Base-by-base conservation (phyloP, 2,329 filamentous ascomycete species). In the Phoma sp. region DNA sequence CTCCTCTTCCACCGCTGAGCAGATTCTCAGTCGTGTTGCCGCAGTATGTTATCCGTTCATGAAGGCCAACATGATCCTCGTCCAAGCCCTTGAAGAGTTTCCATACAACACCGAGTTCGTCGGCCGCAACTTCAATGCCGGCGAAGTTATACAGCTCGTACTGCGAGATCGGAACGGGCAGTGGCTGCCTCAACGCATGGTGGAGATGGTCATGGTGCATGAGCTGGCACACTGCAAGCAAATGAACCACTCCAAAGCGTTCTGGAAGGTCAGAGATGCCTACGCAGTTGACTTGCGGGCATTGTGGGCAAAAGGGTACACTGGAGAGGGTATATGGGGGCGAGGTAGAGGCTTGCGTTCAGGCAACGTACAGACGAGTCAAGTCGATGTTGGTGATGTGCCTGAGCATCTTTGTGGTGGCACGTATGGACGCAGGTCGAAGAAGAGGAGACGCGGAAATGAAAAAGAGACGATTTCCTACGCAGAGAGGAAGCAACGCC, bases 191-290 rank as follows among this genome's bases (percentile, higher is more conserved):
- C 92, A 95, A 69, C 81, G 86, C 58, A 92, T 92, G 69, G 90
- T 96, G 15, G 90, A 95, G 75, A 94, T 95, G 90, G 91, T 96
- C 62, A 96, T 96, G 92, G 93, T 96, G 85, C 92, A 96, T 72
- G 91, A 95, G 69, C 80, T 96, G 27, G 91, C 91, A 3, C 91
- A 96, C 74, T 93, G 90, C 81, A 89, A 91, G 74, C 88, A 96
- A 72, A 96, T 96, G 92, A 96, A 96, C 73, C 92, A 96, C 72
- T 89, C 87, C 1, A 83, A 85, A 51, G 86, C 85, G 2, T 96
- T 96, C 68, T 96, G 92, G 91, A 83, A 84, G 9, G 88, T 93
- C 17, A 81, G 91, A 41, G 90, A 95, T 73, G 77, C 80, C 37
- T 95, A 90, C 69, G 88, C 90, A 1, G 81, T 81, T 8, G 84